Base-by-base conservation (phyloP, 1,139 yeast species). In the Saccharomyces hybrid region DNA sequence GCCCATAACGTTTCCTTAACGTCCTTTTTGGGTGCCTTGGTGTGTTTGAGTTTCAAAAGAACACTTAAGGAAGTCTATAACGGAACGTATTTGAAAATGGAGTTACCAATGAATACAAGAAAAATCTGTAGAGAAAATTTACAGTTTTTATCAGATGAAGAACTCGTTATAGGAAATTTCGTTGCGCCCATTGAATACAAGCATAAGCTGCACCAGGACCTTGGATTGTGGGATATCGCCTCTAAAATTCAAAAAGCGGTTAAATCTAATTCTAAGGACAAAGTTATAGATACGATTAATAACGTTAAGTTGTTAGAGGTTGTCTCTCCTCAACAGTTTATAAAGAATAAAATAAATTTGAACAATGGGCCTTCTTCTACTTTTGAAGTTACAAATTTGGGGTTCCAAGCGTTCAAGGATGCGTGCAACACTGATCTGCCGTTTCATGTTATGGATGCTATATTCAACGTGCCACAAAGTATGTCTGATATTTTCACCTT, bases 341-440 rank as follows among this genome's bases (percentile, higher is more conserved):
- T 67, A 2, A 47, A 52, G 26, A 52, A 55, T 12, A 64, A 61
- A 50, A 12, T 63, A n/a, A 55, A 59, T 4, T 26, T 50, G n/a
- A 52, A 52, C 12, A 51, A 24, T 11, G 59, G 60, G 11, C 69
- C 70, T 2, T 54, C 55, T 16, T 56, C 61, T 6, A 63, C 70
- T 1, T 67, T 68, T 54, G 71, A 68, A 58, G 56, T 68, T 7
- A 63, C 70, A 2, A 68, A 68, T 54, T 46, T 67, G 7, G 71
- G 71, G 0, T 55, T 57, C 19, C 65, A 64, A 31, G 49, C 58
- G 2, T 66, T 66, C 51, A 50, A 46, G 9, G 50, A 48, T 11
- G 50, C 52, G 2, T 49, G 31, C 16, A 53, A 53, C 11, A 51
- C 54, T 19, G 32, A 49, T 7, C 42, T 50, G 3, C 34, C 29